These are phyloP conservation scores for Physcomitrellopsis africana DNA, from an alignment of 225 moss, liverwort and hornwort species.

Conservation along the genomic window DNA sequence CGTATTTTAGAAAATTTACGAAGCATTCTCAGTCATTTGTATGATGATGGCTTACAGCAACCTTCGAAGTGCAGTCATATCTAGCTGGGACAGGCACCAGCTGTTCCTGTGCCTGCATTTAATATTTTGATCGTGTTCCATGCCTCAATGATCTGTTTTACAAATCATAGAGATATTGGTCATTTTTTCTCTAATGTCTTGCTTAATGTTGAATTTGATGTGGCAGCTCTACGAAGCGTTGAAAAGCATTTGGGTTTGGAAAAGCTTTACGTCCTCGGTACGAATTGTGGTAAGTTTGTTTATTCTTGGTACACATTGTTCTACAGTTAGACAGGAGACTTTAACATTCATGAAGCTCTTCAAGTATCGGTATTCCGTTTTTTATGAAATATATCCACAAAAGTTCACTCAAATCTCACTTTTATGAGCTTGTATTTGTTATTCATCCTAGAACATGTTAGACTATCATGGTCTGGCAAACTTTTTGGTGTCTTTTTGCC, in stretches of 20 bases:
- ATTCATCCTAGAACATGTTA: constrained; percentile 11
- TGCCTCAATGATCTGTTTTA: constrained; percentile 13
- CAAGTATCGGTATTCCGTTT: constrained; percentile 12
- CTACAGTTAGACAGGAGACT: constrained; percentile 50
- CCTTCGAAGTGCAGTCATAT: background rate
- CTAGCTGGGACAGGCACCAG: background rate
- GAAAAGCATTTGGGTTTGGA: constrained; percentile 92
- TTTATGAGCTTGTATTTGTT: constrained; percentile 19
- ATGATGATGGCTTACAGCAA: background rate
- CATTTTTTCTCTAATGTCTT: constrained; percentile 12
- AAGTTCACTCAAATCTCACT: background rate
- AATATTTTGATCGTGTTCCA: background rate
- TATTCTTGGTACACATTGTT: constrained; percentile 98
- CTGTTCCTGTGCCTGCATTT: constrained; percentile 12
- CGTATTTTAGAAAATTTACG: constrained; percentile 4
- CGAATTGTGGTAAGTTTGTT: constrained; percentile 93
- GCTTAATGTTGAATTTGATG: constrained; percentile 26
- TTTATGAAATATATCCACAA: background rate
- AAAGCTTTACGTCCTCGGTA: constrained; percentile 93
- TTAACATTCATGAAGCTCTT: constrained; percentile 20
- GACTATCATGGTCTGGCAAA: background rate
- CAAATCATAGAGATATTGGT: constrained; percentile 13
- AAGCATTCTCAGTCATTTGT: constrained; percentile 1
- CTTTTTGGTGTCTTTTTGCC: constrained; percentile 4
- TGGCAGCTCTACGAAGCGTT: constrained; percentile 82